Conservation (phyloP, 2,329 filamentous ascomycete species). For the Aspergillus novoparasiticus region DNA sequence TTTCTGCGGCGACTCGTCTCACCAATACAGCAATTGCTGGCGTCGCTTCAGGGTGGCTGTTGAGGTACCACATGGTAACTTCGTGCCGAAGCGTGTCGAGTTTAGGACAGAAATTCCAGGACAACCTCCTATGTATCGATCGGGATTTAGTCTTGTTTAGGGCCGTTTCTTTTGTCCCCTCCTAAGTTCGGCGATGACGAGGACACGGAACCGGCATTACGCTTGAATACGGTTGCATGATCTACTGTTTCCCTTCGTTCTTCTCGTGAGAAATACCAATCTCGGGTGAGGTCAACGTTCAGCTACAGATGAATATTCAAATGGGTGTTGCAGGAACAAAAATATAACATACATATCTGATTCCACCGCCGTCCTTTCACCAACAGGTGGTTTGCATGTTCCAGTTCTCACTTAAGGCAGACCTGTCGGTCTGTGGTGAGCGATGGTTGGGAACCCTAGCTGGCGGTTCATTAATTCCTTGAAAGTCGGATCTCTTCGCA, state of each 20-base stretch:
- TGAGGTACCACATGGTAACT: constrained; percentile 27
- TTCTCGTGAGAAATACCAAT: neutral
- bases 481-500: constrained; percentile 25
- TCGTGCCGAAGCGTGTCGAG: constrained; percentile 26
- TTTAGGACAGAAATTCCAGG: constrained; percentile 22
- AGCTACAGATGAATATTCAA: neutral
- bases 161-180: neutral
- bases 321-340: neutral
- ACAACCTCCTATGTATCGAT: constrained; percentile 28
- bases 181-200: neutral
- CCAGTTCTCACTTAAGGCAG: constrained; percentile 13
- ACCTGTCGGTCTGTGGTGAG: constrained; percentile 30
- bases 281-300: neutral
- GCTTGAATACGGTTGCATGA: neutral
- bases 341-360: neutral
- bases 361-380: neutral
- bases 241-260: neutral
- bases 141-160: constrained; percentile 27
- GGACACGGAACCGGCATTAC: neutral
- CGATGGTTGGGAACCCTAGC: constrained; percentile 34
- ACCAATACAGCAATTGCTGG: constrained; percentile 27
- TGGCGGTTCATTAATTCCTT: constrained; percentile 22
- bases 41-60: constrained; percentile 27
- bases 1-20: constrained; percentile 27
- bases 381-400: neutral